A percentile compares a stretch with the other conserved stretches of the same genome.
phyloP scores from a whole-genome alignment of 129 eudicot genomes.

The Ambrosia trifida region DNA sequence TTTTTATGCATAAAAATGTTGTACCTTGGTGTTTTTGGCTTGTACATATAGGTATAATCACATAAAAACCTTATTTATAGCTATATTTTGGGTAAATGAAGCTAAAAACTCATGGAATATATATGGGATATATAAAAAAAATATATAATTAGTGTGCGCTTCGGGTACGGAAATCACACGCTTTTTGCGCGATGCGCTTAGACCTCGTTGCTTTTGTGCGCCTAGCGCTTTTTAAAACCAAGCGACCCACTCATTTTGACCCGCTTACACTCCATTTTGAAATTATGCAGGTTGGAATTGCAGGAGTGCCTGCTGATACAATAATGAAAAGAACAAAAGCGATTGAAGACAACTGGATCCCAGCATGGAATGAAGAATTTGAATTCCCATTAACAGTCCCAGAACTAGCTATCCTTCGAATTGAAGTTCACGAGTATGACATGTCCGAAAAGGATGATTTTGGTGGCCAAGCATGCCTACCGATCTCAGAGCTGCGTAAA shows the following conservation, averaged over 20 bases:
- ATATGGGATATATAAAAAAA: no score
- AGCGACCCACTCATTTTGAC: background rate
- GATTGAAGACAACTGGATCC: slow-evolving; percentile 87
- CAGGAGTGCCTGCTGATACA: slow-evolving; percentile 78
- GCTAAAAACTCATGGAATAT: no score
- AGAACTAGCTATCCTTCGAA: slow-evolving; percentile 78
- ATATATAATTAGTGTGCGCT: no score
- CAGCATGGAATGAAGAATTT: slow-evolving; percentile 82
- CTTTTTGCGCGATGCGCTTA: no score
- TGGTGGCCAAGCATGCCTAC: slow-evolving; percentile 88
- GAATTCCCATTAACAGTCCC: slow-evolving; percentile 78
- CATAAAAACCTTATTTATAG: no score
- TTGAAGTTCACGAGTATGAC: slow-evolving; percentile 91
- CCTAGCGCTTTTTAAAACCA: no score
- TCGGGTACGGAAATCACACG: no score
- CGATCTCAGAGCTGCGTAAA: slow-evolving; percentile 71
- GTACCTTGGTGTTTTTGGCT: no score
- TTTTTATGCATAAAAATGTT: no score
- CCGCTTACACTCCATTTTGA: background rate
- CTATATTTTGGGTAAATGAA: no score
- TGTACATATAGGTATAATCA: no score
- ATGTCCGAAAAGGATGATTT: slow-evolving; percentile 93
- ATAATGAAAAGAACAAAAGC: slow-evolving; percentile 82
- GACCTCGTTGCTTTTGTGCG: no score
- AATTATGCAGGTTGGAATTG: slow-evolving; percentile 71